phyloP scores from a whole-genome alignment of 495 filamentous ascomycete genomes.

The Tuber borchii region DNA sequence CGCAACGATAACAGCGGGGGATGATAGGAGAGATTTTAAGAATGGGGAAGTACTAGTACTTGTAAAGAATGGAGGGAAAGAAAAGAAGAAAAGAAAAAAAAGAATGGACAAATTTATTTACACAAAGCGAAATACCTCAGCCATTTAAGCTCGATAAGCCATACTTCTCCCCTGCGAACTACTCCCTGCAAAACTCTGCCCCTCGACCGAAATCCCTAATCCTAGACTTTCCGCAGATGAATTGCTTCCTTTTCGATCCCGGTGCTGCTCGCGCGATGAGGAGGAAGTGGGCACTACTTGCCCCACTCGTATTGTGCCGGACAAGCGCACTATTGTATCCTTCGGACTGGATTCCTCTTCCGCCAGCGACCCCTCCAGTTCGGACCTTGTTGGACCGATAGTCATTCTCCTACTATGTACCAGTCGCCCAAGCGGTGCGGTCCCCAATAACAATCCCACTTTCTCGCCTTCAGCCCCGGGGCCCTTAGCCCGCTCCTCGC shows the following conservation, averaged over 20 bases:
- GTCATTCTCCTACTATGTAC: conserved; percentile 1
- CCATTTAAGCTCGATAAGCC: neutral
- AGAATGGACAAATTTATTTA: neutral
- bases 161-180: neutral
- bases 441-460: conserved; percentile 30
- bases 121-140: neutral
- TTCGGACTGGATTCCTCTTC: neutral
- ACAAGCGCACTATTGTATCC: neutral
- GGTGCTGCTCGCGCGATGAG: neutral
- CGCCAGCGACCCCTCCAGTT: neutral
- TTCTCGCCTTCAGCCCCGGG: conserved; percentile 12
- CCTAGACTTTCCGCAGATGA: conserved; percentile 14
- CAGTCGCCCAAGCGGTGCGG: conserved; percentile 25
- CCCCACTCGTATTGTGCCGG: neutral
- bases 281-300: neutral
- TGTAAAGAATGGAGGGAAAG: neutral
- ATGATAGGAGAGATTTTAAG: neutral
- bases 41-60: too few relatives aligned
- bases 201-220: conserved; percentile 22
- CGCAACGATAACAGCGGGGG: neutral
- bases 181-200: conserved; percentile 22
- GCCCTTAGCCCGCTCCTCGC: conserved; percentile 11
- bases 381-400: conserved; percentile 4
- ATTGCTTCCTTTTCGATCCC: neutral
- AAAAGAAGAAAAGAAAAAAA: neutral